Evolutionary conservation across 2,329 filamentous ascomycete genomes (phyloP).

Genomic region (Fusarium odoratissimum): DNA sequence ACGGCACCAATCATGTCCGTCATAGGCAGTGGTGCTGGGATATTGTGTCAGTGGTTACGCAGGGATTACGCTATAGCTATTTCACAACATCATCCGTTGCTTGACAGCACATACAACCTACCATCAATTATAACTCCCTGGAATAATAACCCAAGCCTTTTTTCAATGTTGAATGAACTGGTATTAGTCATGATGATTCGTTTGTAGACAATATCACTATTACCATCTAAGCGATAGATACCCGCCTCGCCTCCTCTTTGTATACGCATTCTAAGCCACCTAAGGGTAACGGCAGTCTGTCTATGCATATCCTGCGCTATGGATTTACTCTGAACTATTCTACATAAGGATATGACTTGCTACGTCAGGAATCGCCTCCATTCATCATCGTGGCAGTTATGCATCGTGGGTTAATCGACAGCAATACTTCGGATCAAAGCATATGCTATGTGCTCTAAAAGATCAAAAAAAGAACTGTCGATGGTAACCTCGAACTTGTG

Average conservation of each 20-base stretch:
- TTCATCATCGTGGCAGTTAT: too few relatives aligned
- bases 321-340: too few relatives aligned
- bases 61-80: too few relatives aligned
- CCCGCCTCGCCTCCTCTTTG: neutral
- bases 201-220: neutral
- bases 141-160: neutral
- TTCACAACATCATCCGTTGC: neutral
- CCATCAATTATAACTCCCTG: too few relatives aligned
- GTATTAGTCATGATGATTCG: neutral
- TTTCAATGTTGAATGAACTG: too few relatives aligned
- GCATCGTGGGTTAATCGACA: neutral
- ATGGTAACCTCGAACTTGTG: neutral
- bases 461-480: neutral
- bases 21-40: neutral
- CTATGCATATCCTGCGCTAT: rapidly evolving
- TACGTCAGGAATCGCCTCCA: neutral
- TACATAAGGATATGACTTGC: neutral
- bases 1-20: rapidly evolving
- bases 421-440: neutral
- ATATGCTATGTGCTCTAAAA: too few relatives aligned
- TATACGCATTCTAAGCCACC: neutral
- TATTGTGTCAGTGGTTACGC: neutral
- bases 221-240: neutral
- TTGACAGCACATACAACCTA: neutral
- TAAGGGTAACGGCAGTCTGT: too few relatives aligned